phyloP scores from a whole-genome alignment of 2,329 filamentous ascomycete species.

The Leptographium lundbergii region DNA sequence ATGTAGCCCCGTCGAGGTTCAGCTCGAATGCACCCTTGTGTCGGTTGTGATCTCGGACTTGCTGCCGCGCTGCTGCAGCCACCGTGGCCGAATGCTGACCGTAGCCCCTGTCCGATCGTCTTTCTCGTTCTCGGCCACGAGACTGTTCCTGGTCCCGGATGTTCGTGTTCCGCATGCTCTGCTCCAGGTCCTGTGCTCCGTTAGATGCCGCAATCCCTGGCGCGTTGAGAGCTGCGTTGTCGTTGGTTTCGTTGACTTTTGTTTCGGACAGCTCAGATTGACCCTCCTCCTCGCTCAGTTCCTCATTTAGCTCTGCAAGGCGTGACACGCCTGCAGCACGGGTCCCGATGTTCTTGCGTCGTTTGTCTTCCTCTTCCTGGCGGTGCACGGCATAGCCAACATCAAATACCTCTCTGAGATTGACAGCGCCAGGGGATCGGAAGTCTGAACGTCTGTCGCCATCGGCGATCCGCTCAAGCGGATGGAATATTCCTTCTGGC shows the following conservation, averaged over 20 bases:
- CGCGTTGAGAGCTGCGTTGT: constrained; percentile 22
- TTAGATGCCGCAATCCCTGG: background rate
- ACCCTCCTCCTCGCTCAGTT: constrained; percentile 49
- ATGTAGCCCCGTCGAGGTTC: constrained; percentile 77
- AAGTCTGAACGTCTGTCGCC: constrained; percentile 72
- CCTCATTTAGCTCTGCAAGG: constrained; percentile 56
- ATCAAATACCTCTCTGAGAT: constrained; percentile 93
- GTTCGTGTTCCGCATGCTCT: constrained; percentile 74
- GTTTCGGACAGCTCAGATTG: no score
- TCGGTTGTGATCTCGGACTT: constrained; percentile 53
- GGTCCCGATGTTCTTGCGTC: constrained; percentile 68
- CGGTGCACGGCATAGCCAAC: constrained; percentile 96
- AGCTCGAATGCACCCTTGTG: constrained; percentile 83
- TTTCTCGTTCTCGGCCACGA: constrained; percentile 38
- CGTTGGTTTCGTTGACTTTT: constrained; percentile 24
- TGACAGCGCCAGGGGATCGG: constrained; percentile 87
- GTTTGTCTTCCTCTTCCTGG: constrained; percentile 91
- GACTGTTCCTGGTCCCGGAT: constrained; percentile 48
- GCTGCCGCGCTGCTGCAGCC: constrained; percentile 70
- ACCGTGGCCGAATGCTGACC: constrained; percentile 80
- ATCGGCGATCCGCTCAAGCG: constrained; percentile 46
- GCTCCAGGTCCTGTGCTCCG: constrained; percentile 60
- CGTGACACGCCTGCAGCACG: constrained; percentile 46
- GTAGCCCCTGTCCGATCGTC: constrained; percentile 51
- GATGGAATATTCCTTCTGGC: constrained; percentile 33